A percentile compares a stretch with the other conserved stretches of the same genome.
Conservation (phyloP, 306 rosid genomes). For the Pyrus pyrifolia region DNA sequence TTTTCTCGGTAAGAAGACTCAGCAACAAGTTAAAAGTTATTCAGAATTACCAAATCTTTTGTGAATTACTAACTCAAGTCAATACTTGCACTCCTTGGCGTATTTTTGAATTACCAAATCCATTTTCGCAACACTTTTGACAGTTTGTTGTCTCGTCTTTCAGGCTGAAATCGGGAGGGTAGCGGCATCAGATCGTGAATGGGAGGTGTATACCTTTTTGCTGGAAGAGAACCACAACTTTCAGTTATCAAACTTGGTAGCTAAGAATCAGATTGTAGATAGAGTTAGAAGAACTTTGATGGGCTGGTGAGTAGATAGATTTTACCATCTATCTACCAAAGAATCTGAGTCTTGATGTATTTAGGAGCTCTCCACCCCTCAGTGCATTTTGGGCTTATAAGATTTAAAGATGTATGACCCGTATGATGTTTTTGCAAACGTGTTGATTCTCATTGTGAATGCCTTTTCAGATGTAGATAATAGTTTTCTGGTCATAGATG, state of each 20-base stretch:
- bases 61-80: no score
- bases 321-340: not conserved
- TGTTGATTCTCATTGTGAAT: not conserved
- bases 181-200: slow-evolving; percentile 60
- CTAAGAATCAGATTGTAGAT: slow-evolving; percentile 66
- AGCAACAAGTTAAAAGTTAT: no score
- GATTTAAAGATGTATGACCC: not conserved
- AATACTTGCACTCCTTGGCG: not conserved
- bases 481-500: not conserved
- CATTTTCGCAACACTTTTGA: not conserved
- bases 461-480: not conserved
- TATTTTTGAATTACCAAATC: not conserved
- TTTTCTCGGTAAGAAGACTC: slow-evolving; percentile 57
- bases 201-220: slow-evolving; percentile 79
- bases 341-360: not conserved
- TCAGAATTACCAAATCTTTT: no score
- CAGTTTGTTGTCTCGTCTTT: not conserved
- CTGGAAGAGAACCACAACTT: slow-evolving; percentile 60
- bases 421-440: not conserved
- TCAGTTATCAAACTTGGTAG: slow-evolving; percentile 29
- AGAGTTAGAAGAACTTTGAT: slow-evolving; percentile 66
- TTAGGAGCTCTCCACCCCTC: not conserved
- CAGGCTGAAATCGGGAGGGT: slow-evolving; percentile 83
- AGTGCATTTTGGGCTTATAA: not conserved
- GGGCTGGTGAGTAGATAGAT: slow-evolving; percentile 51